Evolutionary conservation across 768 basidiomycete genomes (phyloP), one percentile per base, ranked within the genome.

Genomic region (Multifurca ochricompacta): DNA sequence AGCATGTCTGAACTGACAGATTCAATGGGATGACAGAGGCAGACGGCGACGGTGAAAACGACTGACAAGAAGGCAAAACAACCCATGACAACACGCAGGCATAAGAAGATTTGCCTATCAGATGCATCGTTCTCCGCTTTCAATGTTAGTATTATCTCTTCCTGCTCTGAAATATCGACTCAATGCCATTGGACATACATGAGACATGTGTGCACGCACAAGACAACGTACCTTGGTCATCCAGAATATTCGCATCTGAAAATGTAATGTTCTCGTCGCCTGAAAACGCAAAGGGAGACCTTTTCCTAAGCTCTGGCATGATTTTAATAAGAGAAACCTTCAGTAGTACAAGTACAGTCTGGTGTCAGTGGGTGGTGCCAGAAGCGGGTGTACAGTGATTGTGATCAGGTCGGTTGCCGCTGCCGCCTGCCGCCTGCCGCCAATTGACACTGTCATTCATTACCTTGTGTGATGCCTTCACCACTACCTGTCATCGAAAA

Each of bases 111-210:
- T 41, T 68, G 71, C 52, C 64, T 59, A 64, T 76, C 78, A 1
- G 74, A 74, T 7, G 63, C 63, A 0, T 70, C 66, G 51, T 78
- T 78, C 41, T 73, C 68, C n/a, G 61, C 62, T 43, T 73, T 76
- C 35, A 87, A 66, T 4, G 51, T 60, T n/a, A 75, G 67, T 44
- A 87, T 74, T 11, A 83, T 36, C 41, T 77, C 75, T 42, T 82
- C 77, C 64, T 87, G 85, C 63, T 87, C 84, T 85, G 46, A 10
- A 41, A 31, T 25, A 48, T 36, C 32, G 13, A 7, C 41, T 7
- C 10, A 13, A 49, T 35, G 27, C 7, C 49, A 19, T n/a, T 14
- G 8, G 43, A 36, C 25, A 39, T 9, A 27, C 3, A 31, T 23
- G 25, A 44, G n/a, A n/a, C n/a, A n/a, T n/a, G n/a, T 23, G 14